Evolutionary conservation across 2,329 filamentous ascomycete genomes (phyloP), one percentile per base, ranked within the genome.

Genomic region (Pseudogymnoascus sp.): DNA sequence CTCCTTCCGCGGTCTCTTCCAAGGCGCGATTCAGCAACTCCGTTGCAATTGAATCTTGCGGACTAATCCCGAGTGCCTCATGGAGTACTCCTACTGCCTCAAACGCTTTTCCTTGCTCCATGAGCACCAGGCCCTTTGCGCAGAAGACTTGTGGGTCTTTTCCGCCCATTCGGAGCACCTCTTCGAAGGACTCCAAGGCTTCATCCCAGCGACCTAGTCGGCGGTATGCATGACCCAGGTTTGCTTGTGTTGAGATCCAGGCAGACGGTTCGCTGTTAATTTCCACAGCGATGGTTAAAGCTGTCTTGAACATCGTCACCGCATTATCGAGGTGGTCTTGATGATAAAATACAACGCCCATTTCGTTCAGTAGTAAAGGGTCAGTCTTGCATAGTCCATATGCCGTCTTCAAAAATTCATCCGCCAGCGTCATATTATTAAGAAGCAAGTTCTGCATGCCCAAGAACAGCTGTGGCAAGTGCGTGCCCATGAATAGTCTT

Each of bases 391-490:
- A 96, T 11, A 96, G 81, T 0, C 84, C 82, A 74, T 95, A 96
- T 0, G 95, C 93, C 2, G 91, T 92, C 70, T 91, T 92, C 50
- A 98, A 84, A 74, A 98, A 99, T 74, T 99, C 95, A 67, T 96
- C 90, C 0, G 96, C 95, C 14, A 98, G 82, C 0, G 87, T 88
- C 84, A 98, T 90, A 71, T 99, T 98, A 75, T 96, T 96, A 65
- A 99, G 83, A 16, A 93, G 91, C 59, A 98, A 88, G 75, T 99
- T 96, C 75, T 99, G 96, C 95, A 99, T 99, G 6, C 96, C 95
- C 26, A 99, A 79, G 74, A 98, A 99, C 2, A 99, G 85, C 72
- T 96, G 93, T 0, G 95, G 95, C 1, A 99, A 82, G 74, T 99
- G 96, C 0, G 93, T 98, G 40, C 95, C 95, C 80, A 97, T 96